phyloP scores from a whole-genome alignment of 176 grass and related monocot species.

The Calamus simplicifolius region DNA sequence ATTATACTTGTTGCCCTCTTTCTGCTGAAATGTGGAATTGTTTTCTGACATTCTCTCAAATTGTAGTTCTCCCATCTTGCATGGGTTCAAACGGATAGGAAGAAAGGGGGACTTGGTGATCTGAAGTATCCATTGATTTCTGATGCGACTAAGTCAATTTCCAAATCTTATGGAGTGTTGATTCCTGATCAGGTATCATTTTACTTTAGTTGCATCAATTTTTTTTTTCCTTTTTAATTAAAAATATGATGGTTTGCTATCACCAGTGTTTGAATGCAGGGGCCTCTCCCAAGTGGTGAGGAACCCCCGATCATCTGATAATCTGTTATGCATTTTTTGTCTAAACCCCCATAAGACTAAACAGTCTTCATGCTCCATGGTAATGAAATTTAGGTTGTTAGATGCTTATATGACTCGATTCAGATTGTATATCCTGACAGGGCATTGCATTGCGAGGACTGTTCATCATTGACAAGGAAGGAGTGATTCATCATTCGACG shows the following conservation, averaged over 20 bases:
- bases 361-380: no score
- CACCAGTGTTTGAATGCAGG: no score
- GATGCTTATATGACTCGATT: background rate
- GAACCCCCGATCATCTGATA: no score
- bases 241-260: no score
- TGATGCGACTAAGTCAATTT: constrained; percentile 62
- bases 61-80: constrained; percentile 84
- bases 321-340: no score
- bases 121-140: constrained; percentile 60
- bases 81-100: constrained; percentile 80
- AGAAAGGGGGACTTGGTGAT: constrained; percentile 64
- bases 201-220: background rate
- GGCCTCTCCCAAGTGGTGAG: no score
- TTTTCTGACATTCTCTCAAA: constrained; percentile 8
- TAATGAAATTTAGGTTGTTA: no score
- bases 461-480: constrained; percentile 83
- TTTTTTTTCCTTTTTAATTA: no score
- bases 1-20: background rate
- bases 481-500: constrained; percentile 80
- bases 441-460: constrained; percentile 69
- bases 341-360: no score
- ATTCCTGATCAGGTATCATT: constrained; percentile 50
- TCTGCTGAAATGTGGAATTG: constrained; percentile 1
- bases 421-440: constrained; percentile 15
- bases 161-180: constrained; percentile 53